A percentile compares a stretch with the other conserved stretches of the same genome.
Conservation (phyloP, 2,329 filamentous ascomycete species). For the Exophiala aquamarina region DNA sequence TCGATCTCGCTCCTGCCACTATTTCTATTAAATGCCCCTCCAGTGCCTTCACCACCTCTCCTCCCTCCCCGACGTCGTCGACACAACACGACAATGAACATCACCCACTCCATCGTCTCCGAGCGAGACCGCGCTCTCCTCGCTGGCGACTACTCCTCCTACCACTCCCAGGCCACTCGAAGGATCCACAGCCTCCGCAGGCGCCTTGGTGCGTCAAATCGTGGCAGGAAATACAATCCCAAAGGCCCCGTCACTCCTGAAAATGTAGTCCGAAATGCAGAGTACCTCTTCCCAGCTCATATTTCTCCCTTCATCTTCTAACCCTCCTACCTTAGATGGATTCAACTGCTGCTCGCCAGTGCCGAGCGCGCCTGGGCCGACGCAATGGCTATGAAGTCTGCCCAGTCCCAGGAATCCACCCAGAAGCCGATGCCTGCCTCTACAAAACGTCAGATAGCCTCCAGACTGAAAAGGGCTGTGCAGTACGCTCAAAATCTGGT, state of each 20-base stretch:
- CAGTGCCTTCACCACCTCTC: no score
- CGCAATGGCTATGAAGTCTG: slow-evolving; percentile 89
- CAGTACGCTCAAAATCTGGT: slow-evolving; percentile 69
- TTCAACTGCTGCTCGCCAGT: slow-evolving; percentile 76
- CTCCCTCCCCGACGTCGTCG: no score
- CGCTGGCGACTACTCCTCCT: slow-evolving; percentile 84
- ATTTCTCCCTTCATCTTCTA: background rate
- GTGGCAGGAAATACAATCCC: slow-evolving; percentile 79
- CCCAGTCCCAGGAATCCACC: slow-evolving; percentile 71
- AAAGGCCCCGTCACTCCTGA: slow-evolving; percentile 70
- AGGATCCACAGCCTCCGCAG: slow-evolving; percentile 80
- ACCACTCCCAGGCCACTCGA: slow-evolving; percentile 75
- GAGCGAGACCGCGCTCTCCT: slow-evolving; percentile 81
- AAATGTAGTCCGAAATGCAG: slow-evolving; percentile 71
- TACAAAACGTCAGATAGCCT: slow-evolving; percentile 84
- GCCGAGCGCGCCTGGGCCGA: slow-evolving; percentile 93
- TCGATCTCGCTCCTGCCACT: no score
- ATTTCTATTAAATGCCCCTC: no score
- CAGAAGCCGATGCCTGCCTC: slow-evolving; percentile 74
- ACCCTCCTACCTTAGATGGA: slow-evolving; percentile 56
- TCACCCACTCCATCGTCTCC: slow-evolving; percentile 79
- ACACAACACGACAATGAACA: no score
- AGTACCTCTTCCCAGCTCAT: slow-evolving; percentile 52
- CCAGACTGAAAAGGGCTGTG: slow-evolving; percentile 77
- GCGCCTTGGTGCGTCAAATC: slow-evolving; percentile 81